A percentile compares a stretch with the other conserved stretches of the same genome.
Conservation (phyloP, 768 basidiomycete genomes). For the Favolaschia claudopus region DNA sequence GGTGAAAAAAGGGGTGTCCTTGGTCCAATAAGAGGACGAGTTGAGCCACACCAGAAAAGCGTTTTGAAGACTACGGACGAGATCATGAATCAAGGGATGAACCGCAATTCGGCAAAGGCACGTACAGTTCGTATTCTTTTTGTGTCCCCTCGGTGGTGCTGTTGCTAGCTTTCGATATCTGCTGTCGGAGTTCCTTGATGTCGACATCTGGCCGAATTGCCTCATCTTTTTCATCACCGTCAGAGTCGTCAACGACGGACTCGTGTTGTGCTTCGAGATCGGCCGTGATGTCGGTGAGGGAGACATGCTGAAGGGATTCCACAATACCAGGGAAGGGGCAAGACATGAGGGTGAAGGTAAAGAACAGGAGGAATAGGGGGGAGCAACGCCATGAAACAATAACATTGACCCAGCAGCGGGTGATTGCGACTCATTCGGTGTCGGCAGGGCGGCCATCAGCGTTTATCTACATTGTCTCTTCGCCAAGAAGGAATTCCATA, state of each 20-base stretch:
- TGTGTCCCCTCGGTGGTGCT: neutral
- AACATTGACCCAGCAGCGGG: too few species aligned
- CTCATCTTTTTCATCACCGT: neutral
- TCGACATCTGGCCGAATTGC: neutral
- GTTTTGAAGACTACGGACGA: neutral
- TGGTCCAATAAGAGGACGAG: neutral
- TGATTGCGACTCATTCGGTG: too few species aligned
- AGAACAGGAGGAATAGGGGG: too few species aligned
- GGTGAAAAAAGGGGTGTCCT: neutral
- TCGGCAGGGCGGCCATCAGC: too few species aligned
- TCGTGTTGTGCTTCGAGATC: neutral
- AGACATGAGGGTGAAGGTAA: too few species aligned
- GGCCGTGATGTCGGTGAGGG: neutral
- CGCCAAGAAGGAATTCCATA: too few species aligned
- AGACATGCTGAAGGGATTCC: neutral
- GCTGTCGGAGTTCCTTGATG: too few species aligned
- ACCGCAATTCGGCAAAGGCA: too few species aligned
- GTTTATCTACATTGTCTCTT: too few species aligned
- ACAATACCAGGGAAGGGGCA: too few species aligned
- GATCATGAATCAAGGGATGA: neutral
- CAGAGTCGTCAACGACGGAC: neutral
- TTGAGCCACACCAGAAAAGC: neutral
- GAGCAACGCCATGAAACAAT: too few species aligned
- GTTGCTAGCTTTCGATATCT: neutral
- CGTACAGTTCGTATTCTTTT: neutral